Percentiles rank a stretch among this genome's conserved stretches.
These are phyloP conservation scores for Talaromyces thailandensis DNA, from an alignment of 495 filamentous ascomycete species.

Conservation along the genomic window DNA sequence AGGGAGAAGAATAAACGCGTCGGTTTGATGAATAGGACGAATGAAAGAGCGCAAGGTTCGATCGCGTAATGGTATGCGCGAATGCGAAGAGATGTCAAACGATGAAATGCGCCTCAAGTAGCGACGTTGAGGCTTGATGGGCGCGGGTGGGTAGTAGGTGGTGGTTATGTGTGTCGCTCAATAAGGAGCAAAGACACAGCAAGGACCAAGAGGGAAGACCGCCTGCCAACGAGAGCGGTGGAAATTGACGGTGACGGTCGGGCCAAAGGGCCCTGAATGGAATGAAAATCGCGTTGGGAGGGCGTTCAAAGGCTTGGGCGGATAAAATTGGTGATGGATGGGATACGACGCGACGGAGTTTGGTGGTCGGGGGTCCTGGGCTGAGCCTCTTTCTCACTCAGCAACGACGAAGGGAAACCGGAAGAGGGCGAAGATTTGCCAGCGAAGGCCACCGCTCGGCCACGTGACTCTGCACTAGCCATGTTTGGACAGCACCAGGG, in stretches of 20 bases:
- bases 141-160: neutral
- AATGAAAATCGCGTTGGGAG: conserved; percentile 20
- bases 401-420: conserved; percentile 12
- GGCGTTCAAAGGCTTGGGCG: conserved; percentile 25
- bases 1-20: neutral
- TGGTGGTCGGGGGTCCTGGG: conserved; percentile 35
- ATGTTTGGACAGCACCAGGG: neutral
- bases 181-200: conserved; percentile 19
- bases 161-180: neutral
- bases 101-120: conserved; percentile 2
- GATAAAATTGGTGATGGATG: conserved; percentile 39
- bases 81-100: conserved; percentile 6
- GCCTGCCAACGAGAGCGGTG: neutral
- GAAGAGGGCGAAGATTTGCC: conserved; percentile 25
- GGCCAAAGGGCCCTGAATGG: conserved; percentile 16
- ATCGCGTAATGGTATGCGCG: conserved; percentile 13
- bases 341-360: conserved; percentile 34
- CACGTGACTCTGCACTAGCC: conserved; percentile 14
- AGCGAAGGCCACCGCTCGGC: too few species aligned
- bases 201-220: conserved; percentile 11
- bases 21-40: neutral
- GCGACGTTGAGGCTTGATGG: neutral
- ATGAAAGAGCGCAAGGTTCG: conserved; percentile 10
- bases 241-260: conserved; percentile 3
- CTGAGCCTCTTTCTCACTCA: conserved; percentile 25